phyloP scores from a whole-genome alignment of 2,329 filamentous ascomycete genomes.

The Microsporum canis region DNA sequence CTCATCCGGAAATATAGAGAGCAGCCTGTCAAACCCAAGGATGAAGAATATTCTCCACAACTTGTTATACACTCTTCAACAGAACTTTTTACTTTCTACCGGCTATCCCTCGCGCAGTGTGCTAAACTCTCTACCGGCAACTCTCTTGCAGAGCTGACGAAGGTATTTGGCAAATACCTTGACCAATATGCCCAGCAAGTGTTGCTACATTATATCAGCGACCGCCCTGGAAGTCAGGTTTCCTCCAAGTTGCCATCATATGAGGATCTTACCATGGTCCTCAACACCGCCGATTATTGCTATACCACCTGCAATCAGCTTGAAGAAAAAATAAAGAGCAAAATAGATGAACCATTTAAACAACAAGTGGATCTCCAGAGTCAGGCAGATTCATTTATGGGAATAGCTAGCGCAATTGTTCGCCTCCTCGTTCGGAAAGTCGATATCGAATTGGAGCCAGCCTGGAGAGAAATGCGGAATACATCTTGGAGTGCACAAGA shows the following conservation, averaged over 20 bases:
- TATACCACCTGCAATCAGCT: slow-evolving; percentile 85
- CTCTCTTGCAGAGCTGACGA: slow-evolving; percentile 71
- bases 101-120: slow-evolving; percentile 83
- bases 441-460: slow-evolving; percentile 68
- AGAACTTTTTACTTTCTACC: slow-evolving; percentile 95
- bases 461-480: slow-evolving; percentile 95
- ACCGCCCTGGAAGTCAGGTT: slow-evolving; percentile 44
- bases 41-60: slow-evolving; percentile 86
- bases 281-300: slow-evolving; percentile 98
- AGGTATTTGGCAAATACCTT: slow-evolving; percentile 79
- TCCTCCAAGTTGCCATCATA: slow-evolving; percentile 44
- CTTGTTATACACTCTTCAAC: slow-evolving; percentile 88
- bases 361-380: slow-evolving; percentile 75
- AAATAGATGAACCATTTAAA: slow-evolving; percentile 69
- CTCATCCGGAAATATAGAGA: slow-evolving; percentile 81
- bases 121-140: slow-evolving; percentile 91
- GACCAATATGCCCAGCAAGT: slow-evolving; percentile 95
- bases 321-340: slow-evolving; percentile 85
- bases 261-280: slow-evolving; percentile 70
- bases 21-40: slow-evolving; percentile 65
- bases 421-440: slow-evolving; percentile 73
- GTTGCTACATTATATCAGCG: slow-evolving; percentile 58
- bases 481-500: slow-evolving; percentile 93
- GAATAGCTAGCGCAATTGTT: slow-evolving; percentile 80
- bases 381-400: slow-evolving; percentile 90